Evolutionary conservation across 768 basidiomycete species (phyloP).

Genomic region (Heimioporus sp.): DNA sequence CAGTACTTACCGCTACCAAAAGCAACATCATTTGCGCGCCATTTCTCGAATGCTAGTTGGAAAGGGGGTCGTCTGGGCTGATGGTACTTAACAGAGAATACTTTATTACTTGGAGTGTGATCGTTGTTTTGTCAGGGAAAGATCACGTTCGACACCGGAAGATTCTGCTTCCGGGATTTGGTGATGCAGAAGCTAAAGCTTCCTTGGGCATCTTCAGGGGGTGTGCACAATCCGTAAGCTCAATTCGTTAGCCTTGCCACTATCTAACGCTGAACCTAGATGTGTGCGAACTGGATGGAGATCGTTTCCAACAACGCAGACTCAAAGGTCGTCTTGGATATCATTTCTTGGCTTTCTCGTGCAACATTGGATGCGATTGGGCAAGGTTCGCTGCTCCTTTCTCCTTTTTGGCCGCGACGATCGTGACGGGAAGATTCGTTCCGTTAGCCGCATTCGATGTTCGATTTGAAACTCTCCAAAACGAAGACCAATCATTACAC

Average conservation of each 20-base stretch:
- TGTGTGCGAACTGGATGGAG: conserved; percentile 25
- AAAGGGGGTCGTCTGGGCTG: conserved; percentile 38
- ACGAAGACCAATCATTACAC: conserved; percentile 10
- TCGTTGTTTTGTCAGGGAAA: conserved; percentile 21
- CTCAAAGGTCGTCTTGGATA: conserved; percentile 20
- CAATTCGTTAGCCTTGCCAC: background rate
- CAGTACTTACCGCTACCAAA: conserved; percentile 39
- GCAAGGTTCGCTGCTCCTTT: too few species aligned
- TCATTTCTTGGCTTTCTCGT: conserved; percentile 34
- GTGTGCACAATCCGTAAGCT: conserved; percentile 25
- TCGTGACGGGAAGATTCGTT: too few species aligned
- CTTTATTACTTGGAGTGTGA: conserved; percentile 3
- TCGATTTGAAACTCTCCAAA: conserved; percentile 29
- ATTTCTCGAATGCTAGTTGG: conserved; percentile 23
- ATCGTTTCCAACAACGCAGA: conserved; percentile 5
- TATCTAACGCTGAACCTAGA: conserved; percentile 5
- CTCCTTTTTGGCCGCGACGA: too few species aligned
- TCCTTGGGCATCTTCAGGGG: conserved; percentile 49
- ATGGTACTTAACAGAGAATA: conserved; percentile 26
- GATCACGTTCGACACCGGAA: conserved; percentile 53
- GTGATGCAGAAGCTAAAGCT: conserved; percentile 47
- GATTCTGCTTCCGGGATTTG: conserved; percentile 57
- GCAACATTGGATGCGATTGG: conserved; percentile 52
- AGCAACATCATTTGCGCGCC: conserved; percentile 26
- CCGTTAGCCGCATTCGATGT: conserved; percentile 47